Evolutionary conservation across 2,329 filamentous ascomycete species (phyloP), one percentile per base, ranked within the genome.

Genomic region (Cryphonectria naterciae): DNA sequence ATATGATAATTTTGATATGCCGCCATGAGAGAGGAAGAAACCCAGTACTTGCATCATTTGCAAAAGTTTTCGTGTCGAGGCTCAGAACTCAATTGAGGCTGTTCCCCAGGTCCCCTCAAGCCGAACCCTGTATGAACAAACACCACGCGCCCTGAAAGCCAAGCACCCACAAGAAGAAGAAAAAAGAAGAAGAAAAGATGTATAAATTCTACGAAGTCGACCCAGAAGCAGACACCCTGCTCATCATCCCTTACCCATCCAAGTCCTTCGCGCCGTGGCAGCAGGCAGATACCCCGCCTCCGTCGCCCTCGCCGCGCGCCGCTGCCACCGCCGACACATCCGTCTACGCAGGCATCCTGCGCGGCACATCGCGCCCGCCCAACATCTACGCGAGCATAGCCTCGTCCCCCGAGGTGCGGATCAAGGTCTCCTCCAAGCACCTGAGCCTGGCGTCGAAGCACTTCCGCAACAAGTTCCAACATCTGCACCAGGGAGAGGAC

Each of bases 391-490:
- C 69, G 5, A 65, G 60, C 1, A 68, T 61, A 7, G 69, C 72
- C 13, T 70, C 72, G 7, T 67, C 64, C 7, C 68, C 74, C 0
- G 78, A 77, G 3, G 73, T 80, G 64, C 77, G 77, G 69, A 77
- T 81, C 77, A 81, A 81, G 68, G 76, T 78, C 19, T 82, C 80
- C 1, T 80, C 79, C 1, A 78, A 76, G 68, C 81, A 82, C 69
- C 75, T 82, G n/a, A 75, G 74, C 28, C 75, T 81, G 7, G 80
- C 80, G 0, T 82, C 81, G 11, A 64, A 63, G 13, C 71, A 74
- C 52, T 75, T 75, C 60, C 65, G 68, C 28, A 73, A 69, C 28
- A 74, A 74, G 69, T 56, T 76, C 43, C 67, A 67, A 1, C 75
- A 73, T 69, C 52, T 68, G 2, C 73, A 70, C 72, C 56, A 66